Percentiles rank a stretch among this genome's conserved stretches.
phyloP scores from a whole-genome alignment of 345 rosid species.

The Dimocarpus longan region DNA sequence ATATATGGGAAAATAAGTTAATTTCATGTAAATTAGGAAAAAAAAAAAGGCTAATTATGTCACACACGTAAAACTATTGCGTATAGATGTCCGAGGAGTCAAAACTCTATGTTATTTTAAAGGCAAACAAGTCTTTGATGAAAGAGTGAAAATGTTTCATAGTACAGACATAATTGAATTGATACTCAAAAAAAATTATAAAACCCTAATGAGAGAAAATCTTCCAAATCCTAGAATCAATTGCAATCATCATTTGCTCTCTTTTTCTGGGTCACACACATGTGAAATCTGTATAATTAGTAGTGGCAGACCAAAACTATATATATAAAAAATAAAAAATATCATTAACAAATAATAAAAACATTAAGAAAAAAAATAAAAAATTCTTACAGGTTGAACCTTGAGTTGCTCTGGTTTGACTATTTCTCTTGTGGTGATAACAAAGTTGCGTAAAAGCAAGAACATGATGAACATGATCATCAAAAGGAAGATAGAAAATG shows the following conservation, averaged over 20 bases:
- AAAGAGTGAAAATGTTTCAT: no score
- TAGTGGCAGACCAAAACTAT: background rate
- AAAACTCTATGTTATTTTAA: no score
- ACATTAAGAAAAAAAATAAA: background rate
- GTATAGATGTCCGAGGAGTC: no score
- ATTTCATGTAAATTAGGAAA: no score
- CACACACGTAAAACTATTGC: no score
- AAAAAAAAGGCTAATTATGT: no score
- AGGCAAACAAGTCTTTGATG: no score
- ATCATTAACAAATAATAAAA: conserved; percentile 3
- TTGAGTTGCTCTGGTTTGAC: conserved; percentile 10
- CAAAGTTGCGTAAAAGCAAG: conserved; percentile 25
- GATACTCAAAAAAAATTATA: background rate
- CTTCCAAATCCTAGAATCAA: background rate
- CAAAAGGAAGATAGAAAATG: conserved; percentile 8
- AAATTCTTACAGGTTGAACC: conserved; percentile 28
- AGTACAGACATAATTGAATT: background rate
- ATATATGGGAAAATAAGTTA: no score
- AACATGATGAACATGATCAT: conserved; percentile 24
- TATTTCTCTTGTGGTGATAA: background rate
- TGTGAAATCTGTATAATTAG: background rate
- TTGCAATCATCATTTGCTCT: no score
- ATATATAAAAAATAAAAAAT: background rate
- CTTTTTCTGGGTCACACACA: no score
- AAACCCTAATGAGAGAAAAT: no score